phyloP scores from a whole-genome alignment of 306 rosid genomes.

The Malus asiatica region DNA sequence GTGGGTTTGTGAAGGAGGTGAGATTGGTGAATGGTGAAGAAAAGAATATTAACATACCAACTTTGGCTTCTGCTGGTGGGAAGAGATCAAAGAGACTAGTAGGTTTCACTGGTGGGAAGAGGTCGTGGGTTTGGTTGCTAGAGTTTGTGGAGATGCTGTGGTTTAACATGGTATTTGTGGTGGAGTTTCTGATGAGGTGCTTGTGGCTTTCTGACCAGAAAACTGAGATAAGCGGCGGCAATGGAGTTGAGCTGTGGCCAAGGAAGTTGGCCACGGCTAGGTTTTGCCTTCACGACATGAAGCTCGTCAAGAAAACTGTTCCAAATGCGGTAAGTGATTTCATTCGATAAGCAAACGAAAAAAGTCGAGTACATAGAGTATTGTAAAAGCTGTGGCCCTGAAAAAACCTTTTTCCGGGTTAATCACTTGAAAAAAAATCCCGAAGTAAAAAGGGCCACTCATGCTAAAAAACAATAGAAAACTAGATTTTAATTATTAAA shows the following conservation, averaged over 20 bases:
- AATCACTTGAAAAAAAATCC: too few relatives aligned
- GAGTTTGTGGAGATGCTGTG: constrained; percentile 20
- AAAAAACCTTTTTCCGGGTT: too few relatives aligned
- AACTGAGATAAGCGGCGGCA: constrained; percentile 54
- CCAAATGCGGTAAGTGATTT: constrained; percentile 33
- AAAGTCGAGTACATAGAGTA: too few relatives aligned
- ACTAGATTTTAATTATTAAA: too few relatives aligned
- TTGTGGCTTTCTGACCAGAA: constrained; percentile 55
- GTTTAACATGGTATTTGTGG: constrained; percentile 39
- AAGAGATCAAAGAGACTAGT: background rate
- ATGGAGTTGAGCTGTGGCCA: constrained; percentile 85
- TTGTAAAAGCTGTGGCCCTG: too few relatives aligned
- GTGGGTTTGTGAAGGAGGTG: too few relatives aligned
- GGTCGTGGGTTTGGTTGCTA: constrained; percentile 2
- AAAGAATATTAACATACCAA: constrained; percentile 16
- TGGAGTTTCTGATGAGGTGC: constrained; percentile 34
- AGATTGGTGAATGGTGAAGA: too few relatives aligned
- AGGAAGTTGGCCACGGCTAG: constrained; percentile 64
- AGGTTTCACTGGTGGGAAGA: background rate
- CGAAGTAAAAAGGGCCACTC: too few relatives aligned
- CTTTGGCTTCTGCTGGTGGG: constrained; percentile 6
- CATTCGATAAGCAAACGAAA: too few relatives aligned
- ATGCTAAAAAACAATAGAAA: too few relatives aligned
- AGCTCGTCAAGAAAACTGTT: constrained; percentile 47
- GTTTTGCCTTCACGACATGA: constrained; percentile 59